A percentile compares a stretch with the other conserved stretches of the same genome.
Conservation (phyloP, 129 eudicot genomes). For the Centrapalus pauciflorus region DNA sequence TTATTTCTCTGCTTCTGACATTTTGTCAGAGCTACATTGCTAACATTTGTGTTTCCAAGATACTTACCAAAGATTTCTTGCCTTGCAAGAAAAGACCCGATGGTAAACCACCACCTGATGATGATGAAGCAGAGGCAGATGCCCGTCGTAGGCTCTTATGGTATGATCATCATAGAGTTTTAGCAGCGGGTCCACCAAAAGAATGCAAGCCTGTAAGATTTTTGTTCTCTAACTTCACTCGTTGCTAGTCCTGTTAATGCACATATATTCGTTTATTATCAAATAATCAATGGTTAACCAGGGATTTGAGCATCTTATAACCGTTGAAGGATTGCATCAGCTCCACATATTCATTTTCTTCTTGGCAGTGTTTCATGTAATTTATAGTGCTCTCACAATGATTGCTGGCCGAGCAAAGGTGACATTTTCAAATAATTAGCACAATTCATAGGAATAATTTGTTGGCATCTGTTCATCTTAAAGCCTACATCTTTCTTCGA, state of each 20-base stretch:
- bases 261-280: background rate
- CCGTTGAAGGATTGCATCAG: slow-evolving; percentile 73
- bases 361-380: slow-evolving; percentile 88
- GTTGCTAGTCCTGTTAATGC: background rate
- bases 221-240: background rate
- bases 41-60: slow-evolving; percentile 49
- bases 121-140: slow-evolving; percentile 11
- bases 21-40: slow-evolving; percentile 78
- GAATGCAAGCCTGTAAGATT: slow-evolving; percentile 48
- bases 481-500: slow-evolving; percentile 4
- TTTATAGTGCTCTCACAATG: slow-evolving; percentile 81
- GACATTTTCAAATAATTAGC: background rate
- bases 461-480: background rate
- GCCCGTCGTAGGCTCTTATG: slow-evolving; percentile 53
- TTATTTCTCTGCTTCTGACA: slow-evolving; percentile 69
- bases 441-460: background rate
- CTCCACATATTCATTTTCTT: slow-evolving; percentile 97
- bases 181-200: slow-evolving; percentile 35
- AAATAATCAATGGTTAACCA: slow-evolving; percentile 19
- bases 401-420: slow-evolving; percentile 75
- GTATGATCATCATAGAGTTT: slow-evolving; percentile 45
- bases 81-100: slow-evolving; percentile 42
- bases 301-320: slow-evolving; percentile 80
- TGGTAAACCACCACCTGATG: slow-evolving; percentile 7
- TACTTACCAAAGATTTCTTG: slow-evolving; percentile 60